Evolutionary conservation across 768 basidiomycete species (phyloP), one percentile per base, ranked within the genome.

Genomic region (Sporobolomyces phaffii): DNA sequence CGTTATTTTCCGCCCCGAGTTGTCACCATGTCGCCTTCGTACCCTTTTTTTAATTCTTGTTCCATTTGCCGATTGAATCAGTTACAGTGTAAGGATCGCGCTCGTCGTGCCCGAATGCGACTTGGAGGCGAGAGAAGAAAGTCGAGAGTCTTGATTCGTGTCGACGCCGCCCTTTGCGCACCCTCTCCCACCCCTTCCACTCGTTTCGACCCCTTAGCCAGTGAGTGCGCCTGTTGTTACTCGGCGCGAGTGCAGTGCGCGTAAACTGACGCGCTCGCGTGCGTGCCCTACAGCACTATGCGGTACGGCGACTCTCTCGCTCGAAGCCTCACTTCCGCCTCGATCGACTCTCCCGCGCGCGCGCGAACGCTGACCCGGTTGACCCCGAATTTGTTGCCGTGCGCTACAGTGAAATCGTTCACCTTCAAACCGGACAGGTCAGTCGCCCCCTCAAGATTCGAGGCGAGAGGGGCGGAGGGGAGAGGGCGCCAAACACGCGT

Each of bases 341-440:
- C 31, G 51, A 7, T 9, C 18, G 36, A 49, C 24, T 48, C 24
- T 24, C 20, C 2, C 43, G 20, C 48, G 36, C 43, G 43, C 47
- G 41, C 34, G 48, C 5, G 34, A 8, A 45, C n/a, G 62, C 33
- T n/a, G n/a, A 2, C 53, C 22, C 26, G 34, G 15, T n/a, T 14
- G 13, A 3, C 47, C 50, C 11, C 58, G 17, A 38, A n/a, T n/a
- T n/a, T n/a, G 22, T 15, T 28, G 28, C 58, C 33, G 34, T 26
- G 45, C 29, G 28, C 15, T 24, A 1, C 33, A 56, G 93, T 83
- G 93, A 98, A 87, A 97, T 98, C 81, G 93, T 98, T 79, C 94
- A 98, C 82, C 86, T 98, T 77, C 94, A 98, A 80, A 97, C 94
- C 72, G 94, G 94, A 82, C 94, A 96, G 86, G 91, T 91, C 76